Evolutionary conservation across 371 early-diverging fungal genomes (phyloP).

Genomic region (Batkoa obscura): DNA sequence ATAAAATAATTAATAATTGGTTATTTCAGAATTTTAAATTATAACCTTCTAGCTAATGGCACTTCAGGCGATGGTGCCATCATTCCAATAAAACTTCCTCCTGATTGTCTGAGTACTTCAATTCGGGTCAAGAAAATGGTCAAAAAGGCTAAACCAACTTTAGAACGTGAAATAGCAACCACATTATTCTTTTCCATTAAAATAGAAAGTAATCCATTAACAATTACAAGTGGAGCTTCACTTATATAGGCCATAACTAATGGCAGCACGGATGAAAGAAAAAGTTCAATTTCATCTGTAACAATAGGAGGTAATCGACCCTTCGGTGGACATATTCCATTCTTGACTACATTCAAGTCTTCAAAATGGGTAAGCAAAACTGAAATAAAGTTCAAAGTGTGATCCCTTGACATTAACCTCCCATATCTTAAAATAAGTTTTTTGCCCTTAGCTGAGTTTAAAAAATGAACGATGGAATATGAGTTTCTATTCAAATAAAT

Average conservation of each 20-base stretch:
- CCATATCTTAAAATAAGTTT: constrained; percentile 66
- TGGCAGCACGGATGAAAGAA: constrained; percentile 66
- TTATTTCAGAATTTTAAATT: not conserved
- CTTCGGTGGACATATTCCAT: constrained; percentile 11
- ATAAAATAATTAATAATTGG: not conserved
- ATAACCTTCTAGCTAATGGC: constrained; percentile 40
- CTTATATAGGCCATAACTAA: constrained; percentile 54
- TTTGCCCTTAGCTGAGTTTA: constrained; percentile 69
- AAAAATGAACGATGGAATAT: not conserved
- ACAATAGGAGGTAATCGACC: constrained; percentile 20
- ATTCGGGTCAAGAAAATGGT: constrained; percentile 80
- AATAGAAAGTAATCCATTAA: constrained; percentile 52
- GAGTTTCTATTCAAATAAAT: constrained; percentile 19
- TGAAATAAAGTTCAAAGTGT: constrained; percentile 50
- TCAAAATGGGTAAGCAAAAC: constrained; percentile 65
- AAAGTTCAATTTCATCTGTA: constrained; percentile 56
- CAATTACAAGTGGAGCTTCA: constrained; percentile 60
- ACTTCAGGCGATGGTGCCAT: constrained; percentile 23
- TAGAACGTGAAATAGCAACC: constrained; percentile 57
- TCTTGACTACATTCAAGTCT: constrained; percentile 60
- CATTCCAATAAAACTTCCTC: constrained; percentile 29
- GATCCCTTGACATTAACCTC: constrained; percentile 53
- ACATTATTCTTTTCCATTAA: constrained; percentile 77
- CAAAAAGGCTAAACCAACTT: constrained; percentile 69
- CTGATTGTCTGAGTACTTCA: constrained; percentile 64